Conservation (phyloP, 352 stramenopile genomes). For the Globisporangium camurandrum region DNA sequence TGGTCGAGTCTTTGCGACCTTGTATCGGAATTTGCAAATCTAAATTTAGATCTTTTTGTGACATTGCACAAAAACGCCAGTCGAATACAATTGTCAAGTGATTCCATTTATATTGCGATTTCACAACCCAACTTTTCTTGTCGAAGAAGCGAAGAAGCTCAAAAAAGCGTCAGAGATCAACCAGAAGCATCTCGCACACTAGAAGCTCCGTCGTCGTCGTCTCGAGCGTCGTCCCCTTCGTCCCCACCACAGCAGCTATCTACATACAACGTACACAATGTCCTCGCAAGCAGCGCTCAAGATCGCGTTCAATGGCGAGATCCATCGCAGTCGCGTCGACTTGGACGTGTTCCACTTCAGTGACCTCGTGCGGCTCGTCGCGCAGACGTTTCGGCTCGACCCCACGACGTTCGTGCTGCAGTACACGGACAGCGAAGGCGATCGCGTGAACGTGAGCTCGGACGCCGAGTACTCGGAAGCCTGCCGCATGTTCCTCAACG, state of each 20-base stretch:
- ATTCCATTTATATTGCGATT: not conserved
- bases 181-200: not conserved
- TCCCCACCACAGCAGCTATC: not conserved
- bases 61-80: not conserved
- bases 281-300: conserved; percentile 49
- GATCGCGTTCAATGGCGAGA: conserved; percentile 69
- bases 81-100: not conserved
- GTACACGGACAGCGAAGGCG: conserved; percentile 57
- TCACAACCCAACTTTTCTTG: too few relatives aligned
- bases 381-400: conserved; percentile 43
- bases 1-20: too few relatives aligned
- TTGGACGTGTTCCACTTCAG: conserved; percentile 38
- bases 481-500: conserved; percentile 45
- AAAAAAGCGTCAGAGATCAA: too few relatives aligned
- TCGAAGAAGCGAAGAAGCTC: too few relatives aligned
- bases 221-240: not conserved
- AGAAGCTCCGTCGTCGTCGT: not conserved
- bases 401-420: conserved; percentile 53
- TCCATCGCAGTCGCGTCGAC: conserved; percentile 69
- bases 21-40: too few relatives aligned
- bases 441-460: conserved; percentile 56
- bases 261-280: too few relatives aligned
- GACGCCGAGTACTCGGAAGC: conserved; percentile 58
- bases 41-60: not conserved
- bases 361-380: conserved; percentile 45